Conservation (phyloP, 2,329 filamentous ascomycete genomes). For the Davidsoniella australis region DNA sequence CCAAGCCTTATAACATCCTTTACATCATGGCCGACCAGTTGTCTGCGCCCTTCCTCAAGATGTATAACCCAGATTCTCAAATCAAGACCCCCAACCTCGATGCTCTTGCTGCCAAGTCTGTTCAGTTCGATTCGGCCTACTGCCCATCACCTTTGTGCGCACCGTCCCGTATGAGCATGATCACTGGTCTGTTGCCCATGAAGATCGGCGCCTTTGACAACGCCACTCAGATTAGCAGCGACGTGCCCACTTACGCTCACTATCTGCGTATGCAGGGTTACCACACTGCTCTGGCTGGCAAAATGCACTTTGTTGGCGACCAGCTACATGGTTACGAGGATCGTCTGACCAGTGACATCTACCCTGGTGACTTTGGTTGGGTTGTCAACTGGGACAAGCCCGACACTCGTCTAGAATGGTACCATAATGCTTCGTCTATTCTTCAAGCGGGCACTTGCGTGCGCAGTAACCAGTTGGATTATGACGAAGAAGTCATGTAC, state of each 20-base stretch:
- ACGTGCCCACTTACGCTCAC: conserved; percentile 82
- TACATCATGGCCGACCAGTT: conserved; percentile 98
- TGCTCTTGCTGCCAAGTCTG: conserved; percentile 59
- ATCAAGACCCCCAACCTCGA: conserved; percentile 90
- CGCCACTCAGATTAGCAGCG: conserved; percentile 65
- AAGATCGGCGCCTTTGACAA: conserved; percentile 90
- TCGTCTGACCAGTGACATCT: conserved; percentile 85
- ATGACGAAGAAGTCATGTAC: conserved; percentile 92
- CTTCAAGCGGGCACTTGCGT: conserved; percentile 78
- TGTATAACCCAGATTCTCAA: conserved; percentile 74
- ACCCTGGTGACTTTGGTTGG: conserved; percentile 89
- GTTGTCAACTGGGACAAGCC: conserved; percentile 91
- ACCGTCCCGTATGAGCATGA: conserved; percentile 85
- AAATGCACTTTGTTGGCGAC: conserved; percentile 96
- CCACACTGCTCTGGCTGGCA: conserved; percentile 77
- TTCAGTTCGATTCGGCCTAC: conserved; percentile 87
- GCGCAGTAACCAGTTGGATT: conserved; percentile 86
- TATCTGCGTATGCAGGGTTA: conserved; percentile 75
- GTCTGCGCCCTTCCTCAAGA: conserved; percentile 75
- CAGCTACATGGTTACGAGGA: conserved; percentile 90
- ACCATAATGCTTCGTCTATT: conserved; percentile 89
- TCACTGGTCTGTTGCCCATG: conserved; percentile 78
- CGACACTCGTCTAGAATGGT: conserved; percentile 76
- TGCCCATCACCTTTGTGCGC: conserved; percentile 87
- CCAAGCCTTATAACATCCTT: conserved; percentile 26